A percentile compares a stretch with the other conserved stretches of the same genome.
Evolutionary conservation across 441 rosid species (phyloP).

Genomic region (Gossypium davidsonii): DNA sequence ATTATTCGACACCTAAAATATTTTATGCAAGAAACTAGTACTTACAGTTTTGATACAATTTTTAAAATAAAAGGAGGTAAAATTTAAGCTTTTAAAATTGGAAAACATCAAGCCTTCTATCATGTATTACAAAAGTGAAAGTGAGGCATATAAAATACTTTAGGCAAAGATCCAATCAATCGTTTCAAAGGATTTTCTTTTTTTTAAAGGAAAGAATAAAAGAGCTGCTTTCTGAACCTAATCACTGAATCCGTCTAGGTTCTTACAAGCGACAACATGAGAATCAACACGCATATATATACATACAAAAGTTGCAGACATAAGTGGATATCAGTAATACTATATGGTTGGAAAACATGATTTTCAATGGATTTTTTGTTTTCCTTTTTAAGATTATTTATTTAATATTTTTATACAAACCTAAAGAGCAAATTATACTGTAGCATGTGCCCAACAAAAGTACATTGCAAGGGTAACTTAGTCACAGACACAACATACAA

Average conservation of each 20-base stretch:
- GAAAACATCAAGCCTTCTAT: too few relatives aligned
- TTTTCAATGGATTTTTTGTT: not conserved
- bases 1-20: too few relatives aligned
- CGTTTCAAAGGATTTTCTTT: not conserved
- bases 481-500: not conserved
- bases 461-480: not conserved
- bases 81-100: too few relatives aligned
- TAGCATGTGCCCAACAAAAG: not conserved
- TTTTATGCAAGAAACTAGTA: too few relatives aligned
- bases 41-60: too few relatives aligned
- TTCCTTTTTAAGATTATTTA: not conserved
- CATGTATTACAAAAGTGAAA: not conserved
- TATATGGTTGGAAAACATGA: not conserved
- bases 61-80: too few relatives aligned
- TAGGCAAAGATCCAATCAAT: not conserved
- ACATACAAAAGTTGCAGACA: too few relatives aligned
- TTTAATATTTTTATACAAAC: not conserved
- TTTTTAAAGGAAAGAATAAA: not conserved
- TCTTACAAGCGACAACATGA: not conserved
- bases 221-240: not conserved
- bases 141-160: not conserved
- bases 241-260: not conserved
- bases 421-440: not conserved
- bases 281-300: not conserved
- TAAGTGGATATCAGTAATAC: not conserved